Evolutionary conservation across 345 rosid genomes (phyloP).

Genomic region (Acer campestre): DNA sequence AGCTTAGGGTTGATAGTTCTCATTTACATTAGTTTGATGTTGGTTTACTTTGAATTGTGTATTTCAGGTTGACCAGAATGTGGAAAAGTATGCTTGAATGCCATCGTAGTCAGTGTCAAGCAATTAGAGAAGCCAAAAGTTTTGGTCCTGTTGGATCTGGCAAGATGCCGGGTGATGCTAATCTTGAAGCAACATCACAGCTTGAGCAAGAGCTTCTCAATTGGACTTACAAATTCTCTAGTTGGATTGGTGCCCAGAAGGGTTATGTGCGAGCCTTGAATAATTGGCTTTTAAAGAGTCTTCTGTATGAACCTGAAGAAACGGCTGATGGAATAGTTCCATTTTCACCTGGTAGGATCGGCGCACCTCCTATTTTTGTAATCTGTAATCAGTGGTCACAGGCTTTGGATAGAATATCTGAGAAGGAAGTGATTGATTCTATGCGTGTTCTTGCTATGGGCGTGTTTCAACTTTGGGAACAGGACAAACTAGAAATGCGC

Average conservation of each 20-base stretch:
- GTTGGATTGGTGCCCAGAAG: slow-evolving; percentile 85
- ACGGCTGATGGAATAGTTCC: slow-evolving; percentile 86
- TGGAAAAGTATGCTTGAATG: slow-evolving; percentile 95
- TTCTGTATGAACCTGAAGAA: slow-evolving; percentile 86
- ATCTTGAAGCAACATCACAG: slow-evolving; percentile 65
- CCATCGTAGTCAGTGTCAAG: slow-evolving; percentile 75
- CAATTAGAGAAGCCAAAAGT: slow-evolving; percentile 66
- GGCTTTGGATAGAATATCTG: slow-evolving; percentile 75
- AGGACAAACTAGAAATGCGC: slow-evolving; percentile 58
- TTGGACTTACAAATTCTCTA: slow-evolving; percentile 74
- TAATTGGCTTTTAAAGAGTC: slow-evolving; percentile 83
- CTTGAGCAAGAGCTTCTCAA: slow-evolving; percentile 77
- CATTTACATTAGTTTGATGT: slow-evolving; percentile 13
- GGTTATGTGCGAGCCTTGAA: slow-evolving; percentile 74
- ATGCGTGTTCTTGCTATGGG: slow-evolving; percentile 64
- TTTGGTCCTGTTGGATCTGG: slow-evolving; percentile 65
- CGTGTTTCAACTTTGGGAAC: slow-evolving; percentile 84
- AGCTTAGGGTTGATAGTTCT: slow-evolving; percentile 1
- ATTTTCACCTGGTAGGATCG: slow-evolving; percentile 91
- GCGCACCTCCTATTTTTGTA: slow-evolving; percentile 91
- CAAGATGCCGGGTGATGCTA: slow-evolving; percentile 61
- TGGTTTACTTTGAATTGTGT: slow-evolving; percentile 17
- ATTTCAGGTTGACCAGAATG: slow-evolving; percentile 81
- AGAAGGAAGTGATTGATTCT: slow-evolving; percentile 80
- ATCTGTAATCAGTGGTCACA: slow-evolving; percentile 97